Evolutionary conservation across 2,329 filamentous ascomycete genomes (phyloP).

Genomic region (Aspergillus viridinutans): DNA sequence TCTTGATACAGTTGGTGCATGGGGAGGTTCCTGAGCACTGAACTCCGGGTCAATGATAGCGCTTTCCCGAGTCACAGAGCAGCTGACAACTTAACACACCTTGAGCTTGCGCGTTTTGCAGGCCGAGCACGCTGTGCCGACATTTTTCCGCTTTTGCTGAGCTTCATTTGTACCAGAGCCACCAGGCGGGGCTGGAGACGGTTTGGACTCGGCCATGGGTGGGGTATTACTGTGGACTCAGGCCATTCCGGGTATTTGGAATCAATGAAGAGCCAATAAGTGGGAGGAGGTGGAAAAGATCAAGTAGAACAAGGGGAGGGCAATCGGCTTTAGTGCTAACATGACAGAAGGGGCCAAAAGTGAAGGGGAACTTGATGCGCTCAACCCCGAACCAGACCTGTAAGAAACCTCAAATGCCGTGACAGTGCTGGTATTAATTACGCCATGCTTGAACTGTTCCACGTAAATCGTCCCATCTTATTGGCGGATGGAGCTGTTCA

Average conservation of each 20-base stretch:
- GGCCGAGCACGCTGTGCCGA: constrained; percentile 19
- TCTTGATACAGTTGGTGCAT: constrained; percentile 21
- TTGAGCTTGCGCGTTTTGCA: constrained; percentile 26
- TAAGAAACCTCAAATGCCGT: neutral
- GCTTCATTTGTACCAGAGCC: constrained; percentile 8
- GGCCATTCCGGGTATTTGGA: constrained; percentile 4
- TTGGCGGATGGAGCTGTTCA: neutral
- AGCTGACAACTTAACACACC: constrained; percentile 7
- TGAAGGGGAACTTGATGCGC: neutral
- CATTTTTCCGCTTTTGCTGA: constrained; percentile 19
- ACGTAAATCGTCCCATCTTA: neutral
- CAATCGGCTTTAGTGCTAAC: neutral
- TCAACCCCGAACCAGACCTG: neutral
- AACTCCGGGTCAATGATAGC: neutral
- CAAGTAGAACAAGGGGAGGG: neutral
- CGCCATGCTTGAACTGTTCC: neutral
- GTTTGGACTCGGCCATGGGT: constrained; percentile 13
- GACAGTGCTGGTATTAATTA: neutral
- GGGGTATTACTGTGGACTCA: neutral
- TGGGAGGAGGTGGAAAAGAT: neutral
- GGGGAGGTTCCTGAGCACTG: constrained; percentile 21
- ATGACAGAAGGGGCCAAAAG: neutral
- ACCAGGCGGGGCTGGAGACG: constrained; percentile 13
- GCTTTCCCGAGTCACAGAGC: neutral
- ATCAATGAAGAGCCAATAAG: neutral